Percentiles rank a stretch among this genome's conserved stretches.
Evolutionary conservation across 2,329 filamentous ascomycete genomes (phyloP).

Genomic region (Ceratocystis diversiconidia): DNA sequence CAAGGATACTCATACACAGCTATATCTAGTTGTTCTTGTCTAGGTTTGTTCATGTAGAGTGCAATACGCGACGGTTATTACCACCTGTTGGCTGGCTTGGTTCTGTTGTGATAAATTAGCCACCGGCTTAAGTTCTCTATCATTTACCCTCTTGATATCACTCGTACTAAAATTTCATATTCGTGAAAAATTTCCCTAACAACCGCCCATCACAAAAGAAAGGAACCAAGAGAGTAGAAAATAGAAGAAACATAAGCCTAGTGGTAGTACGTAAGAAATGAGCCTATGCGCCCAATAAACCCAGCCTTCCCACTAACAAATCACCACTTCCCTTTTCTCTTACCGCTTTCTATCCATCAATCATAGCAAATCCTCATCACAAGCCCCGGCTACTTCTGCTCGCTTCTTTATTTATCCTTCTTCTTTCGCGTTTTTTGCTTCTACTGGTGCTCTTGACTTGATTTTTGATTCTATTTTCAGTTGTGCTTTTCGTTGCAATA

Average conservation of each 20-base stretch:
- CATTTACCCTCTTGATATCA: not conserved
- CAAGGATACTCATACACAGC: too few relatives aligned
- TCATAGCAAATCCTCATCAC: not conserved
- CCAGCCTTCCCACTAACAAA: conserved; percentile 11
- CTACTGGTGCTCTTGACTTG: not conserved
- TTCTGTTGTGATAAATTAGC: too few relatives aligned
- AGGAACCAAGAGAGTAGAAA: not conserved
- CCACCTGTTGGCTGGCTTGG: too few relatives aligned
- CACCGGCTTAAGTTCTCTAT: too few relatives aligned
- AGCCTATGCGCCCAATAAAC: not conserved
- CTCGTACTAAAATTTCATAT: not conserved
- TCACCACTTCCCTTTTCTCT: not conserved
- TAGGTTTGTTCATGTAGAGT: too few relatives aligned
- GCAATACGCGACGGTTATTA: too few relatives aligned
- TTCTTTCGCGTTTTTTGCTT: not conserved
- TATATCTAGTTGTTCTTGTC: too few relatives aligned
- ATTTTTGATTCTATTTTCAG: too few relatives aligned
- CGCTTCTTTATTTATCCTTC: not conserved
- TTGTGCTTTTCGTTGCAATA: too few relatives aligned
- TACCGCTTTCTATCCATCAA: conserved; percentile 5
- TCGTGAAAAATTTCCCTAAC: not conserved
- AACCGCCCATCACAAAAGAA: not conserved
- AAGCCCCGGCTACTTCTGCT: not conserved
- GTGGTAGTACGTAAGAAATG: not conserved
- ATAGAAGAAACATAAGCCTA: not conserved